Percentiles rank a stretch among this genome's conserved stretches.
Conservation (phyloP, 805 yeast species). For the Maudiozyma saulgeensis region DNA sequence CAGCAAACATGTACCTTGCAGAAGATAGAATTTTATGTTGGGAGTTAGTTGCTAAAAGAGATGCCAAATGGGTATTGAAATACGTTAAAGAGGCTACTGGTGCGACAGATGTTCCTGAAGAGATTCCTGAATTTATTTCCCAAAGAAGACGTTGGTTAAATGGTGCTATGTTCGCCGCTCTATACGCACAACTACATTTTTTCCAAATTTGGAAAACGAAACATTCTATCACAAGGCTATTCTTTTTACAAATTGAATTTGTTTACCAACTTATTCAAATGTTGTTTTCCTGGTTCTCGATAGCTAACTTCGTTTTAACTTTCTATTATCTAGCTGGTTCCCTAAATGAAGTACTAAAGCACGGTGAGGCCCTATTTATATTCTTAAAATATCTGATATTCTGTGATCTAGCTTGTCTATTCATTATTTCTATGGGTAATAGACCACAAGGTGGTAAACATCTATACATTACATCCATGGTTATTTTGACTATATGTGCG, state of each 20-base stretch:
- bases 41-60: slow-evolving; percentile 83
- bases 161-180: slow-evolving; percentile 95
- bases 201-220: slow-evolving; percentile 80
- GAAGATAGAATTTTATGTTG: slow-evolving; percentile 95
- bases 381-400: slow-evolving; percentile 78
- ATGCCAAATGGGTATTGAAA: slow-evolving; percentile 79
- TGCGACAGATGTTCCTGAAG: slow-evolving; percentile 94
- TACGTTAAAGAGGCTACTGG: slow-evolving; percentile 90
- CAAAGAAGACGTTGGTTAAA: slow-evolving; percentile 98
- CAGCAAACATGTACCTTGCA: slow-evolving; percentile 94
- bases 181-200: slow-evolving; percentile 80
- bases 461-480: slow-evolving; percentile 63
- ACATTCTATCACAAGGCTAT: slow-evolving; percentile 72
- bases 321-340: slow-evolving; percentile 91
- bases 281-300: slow-evolving; percentile 82
- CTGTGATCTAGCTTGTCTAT: slow-evolving; percentile 76
- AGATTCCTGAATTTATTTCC: slow-evolving; percentile 85
- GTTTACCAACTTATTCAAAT: slow-evolving; percentile 74
- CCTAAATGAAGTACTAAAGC: slow-evolving; percentile 44
- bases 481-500: slow-evolving; percentile 68
- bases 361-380: slow-evolving; percentile 75
- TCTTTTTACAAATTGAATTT: slow-evolving; percentile 79
- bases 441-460: slow-evolving; percentile 93
- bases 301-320: slow-evolving; percentile 85
- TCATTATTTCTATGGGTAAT: slow-evolving; percentile 91